These are phyloP conservation scores for Globisporangium abappressorium DNA, from an alignment of 352 stramenopile genomes.

Conservation along the genomic window DNA sequence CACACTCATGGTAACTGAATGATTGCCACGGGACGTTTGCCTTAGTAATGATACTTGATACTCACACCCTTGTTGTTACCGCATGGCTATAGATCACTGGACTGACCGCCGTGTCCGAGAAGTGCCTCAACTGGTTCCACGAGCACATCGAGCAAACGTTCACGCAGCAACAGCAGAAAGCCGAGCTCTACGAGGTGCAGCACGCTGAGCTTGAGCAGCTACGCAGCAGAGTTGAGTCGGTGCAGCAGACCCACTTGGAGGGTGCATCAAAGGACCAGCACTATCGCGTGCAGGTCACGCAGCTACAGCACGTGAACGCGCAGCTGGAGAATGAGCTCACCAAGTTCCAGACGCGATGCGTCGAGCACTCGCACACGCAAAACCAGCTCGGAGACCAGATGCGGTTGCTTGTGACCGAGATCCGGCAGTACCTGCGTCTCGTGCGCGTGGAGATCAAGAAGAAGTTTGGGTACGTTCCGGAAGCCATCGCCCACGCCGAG, in stretches of 20 bases:
- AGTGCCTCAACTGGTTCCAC: conserved; percentile 57
- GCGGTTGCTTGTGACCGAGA: conserved; percentile 48
- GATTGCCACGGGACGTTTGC: no score
- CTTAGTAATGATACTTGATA: background rate
- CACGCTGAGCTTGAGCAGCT: conserved; percentile 38
- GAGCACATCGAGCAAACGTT: conserved; percentile 47
- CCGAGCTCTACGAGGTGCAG: conserved; percentile 42
- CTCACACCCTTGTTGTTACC: background rate
- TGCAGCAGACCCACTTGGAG: conserved; percentile 21
- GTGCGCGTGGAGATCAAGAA: conserved; percentile 72
- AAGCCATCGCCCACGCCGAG: conserved; percentile 64
- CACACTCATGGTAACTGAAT: background rate
- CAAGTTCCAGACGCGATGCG: conserved; percentile 12
- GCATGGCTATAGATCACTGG: conserved; percentile 30
- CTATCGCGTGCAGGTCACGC: conserved; percentile 7
- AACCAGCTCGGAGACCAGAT: conserved; percentile 43
- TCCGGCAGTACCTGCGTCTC: conserved; percentile 67
- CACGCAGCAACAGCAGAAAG: conserved; percentile 40
- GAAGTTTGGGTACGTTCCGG: conserved; percentile 78
- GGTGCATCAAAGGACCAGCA: conserved; percentile 14
- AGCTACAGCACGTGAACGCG: conserved; percentile 16
- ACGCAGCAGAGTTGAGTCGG: conserved; percentile 17
- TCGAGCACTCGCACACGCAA: conserved; percentile 27
- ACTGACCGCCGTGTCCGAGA: conserved; percentile 41
- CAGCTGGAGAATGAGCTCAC: conserved; percentile 23